phyloP scores from a whole-genome alignment of 148 eudicot species.

The Heliosperma pusillum region DNA sequence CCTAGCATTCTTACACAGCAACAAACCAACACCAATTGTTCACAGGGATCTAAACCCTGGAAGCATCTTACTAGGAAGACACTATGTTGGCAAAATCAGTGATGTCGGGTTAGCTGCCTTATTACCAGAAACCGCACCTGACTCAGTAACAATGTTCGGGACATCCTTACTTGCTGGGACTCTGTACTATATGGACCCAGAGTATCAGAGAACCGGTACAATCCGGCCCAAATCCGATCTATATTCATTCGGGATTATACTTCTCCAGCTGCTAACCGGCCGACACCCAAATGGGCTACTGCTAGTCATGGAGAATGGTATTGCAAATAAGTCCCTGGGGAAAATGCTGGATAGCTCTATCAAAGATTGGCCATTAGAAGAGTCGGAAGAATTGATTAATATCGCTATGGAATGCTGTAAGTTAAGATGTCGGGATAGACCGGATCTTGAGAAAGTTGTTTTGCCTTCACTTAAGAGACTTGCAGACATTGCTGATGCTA shows the following conservation, averaged over 20 bases:
- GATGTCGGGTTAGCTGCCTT: conserved; percentile 71
- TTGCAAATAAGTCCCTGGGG: conserved; percentile 36
- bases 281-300: conserved; percentile 57
- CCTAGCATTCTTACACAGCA: conserved; percentile 63
- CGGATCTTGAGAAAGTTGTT: conserved; percentile 70
- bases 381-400: conserved; percentile 51
- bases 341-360: conserved; percentile 54
- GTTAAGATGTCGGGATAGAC: conserved; percentile 78
- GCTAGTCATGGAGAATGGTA: conserved; percentile 52
- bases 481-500: conserved; percentile 61
- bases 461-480: conserved; percentile 62
- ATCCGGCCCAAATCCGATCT: conserved; percentile 74
- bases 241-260: conserved; percentile 72
- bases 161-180: conserved; percentile 62
- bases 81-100: conserved; percentile 63
- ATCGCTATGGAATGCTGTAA: conserved; percentile 58
- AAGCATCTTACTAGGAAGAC: conserved; percentile 55
- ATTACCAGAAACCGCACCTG: conserved; percentile 50
- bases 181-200: conserved; percentile 68
- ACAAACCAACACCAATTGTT: conserved; percentile 60
- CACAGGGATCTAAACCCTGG: conserved; percentile 79
- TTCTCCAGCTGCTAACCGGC: conserved; percentile 58
- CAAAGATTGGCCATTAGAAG: conserved; percentile 60
- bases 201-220: conserved; percentile 82
- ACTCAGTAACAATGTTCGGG: conserved; percentile 52